Percentiles rank a stretch among this genome's conserved stretches.
Evolutionary conservation across 1,284 basidiomycete species (phyloP).

Genomic region (Papiliotrema fonsecae): DNA sequence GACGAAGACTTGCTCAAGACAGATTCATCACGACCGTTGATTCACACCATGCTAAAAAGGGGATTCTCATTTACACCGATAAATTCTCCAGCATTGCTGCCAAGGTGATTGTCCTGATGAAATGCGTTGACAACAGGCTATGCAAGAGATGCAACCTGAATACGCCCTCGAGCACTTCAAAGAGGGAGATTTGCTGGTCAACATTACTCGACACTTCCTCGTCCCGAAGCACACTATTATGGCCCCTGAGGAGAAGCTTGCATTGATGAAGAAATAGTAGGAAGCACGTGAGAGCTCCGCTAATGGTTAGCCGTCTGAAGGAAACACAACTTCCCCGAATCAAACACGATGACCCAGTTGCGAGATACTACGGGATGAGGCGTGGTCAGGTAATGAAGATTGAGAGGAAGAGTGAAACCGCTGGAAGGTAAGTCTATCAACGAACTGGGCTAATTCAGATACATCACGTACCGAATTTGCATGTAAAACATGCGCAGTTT

Average conservation of each 20-base stretch:
- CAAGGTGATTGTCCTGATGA: constrained; percentile 58
- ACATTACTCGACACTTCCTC: constrained; percentile 92
- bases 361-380: constrained; percentile 91
- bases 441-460: constrained; percentile 19
- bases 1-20: constrained; percentile 6
- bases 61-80: constrained; percentile 92
- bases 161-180: constrained; percentile 95
- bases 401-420: constrained; percentile 92
- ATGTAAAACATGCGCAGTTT: constrained; percentile 31
- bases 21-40: constrained; percentile 84
- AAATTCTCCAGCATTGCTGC: constrained; percentile 95
- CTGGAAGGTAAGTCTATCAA: constrained; percentile 63
- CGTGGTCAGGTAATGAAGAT: constrained; percentile 98
- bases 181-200: constrained; percentile 92
- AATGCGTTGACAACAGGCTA: constrained; percentile 57
- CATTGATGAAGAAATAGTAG: constrained; percentile 86
- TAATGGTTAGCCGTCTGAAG: constrained; percentile 72
- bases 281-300: constrained; percentile 42
- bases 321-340: constrained; percentile 98
- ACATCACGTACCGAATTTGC: constrained; percentile 48
- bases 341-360: constrained; percentile 91
- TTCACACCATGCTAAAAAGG: constrained; percentile 80
- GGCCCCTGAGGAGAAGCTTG: constrained; percentile 77
- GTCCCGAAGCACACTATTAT: constrained; percentile 93
- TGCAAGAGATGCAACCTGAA: constrained; percentile 75